Conservation (phyloP, 1,284 basidiomycete species). For the Cryptococcus deneoformans region DNA sequence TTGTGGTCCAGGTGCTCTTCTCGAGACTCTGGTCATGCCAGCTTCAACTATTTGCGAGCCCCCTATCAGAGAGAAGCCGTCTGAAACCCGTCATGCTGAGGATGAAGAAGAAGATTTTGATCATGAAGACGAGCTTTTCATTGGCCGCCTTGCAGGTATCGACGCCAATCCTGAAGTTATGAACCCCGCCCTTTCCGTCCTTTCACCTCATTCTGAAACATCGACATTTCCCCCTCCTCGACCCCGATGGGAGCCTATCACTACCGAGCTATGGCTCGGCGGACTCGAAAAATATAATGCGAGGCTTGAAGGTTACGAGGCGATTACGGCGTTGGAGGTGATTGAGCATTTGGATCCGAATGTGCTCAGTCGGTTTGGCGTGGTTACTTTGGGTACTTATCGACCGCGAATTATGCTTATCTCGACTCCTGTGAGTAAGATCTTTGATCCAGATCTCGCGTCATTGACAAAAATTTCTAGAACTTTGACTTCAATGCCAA, state of each 20-base stretch:
- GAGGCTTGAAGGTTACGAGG: constrained; percentile 69
- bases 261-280: constrained; percentile 76
- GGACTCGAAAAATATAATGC: constrained; percentile 67
- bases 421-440: constrained; percentile 65
- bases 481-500: constrained; percentile 70
- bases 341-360: constrained; percentile 81
- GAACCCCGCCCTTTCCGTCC: constrained; percentile 31
- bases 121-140: constrained; percentile 33
- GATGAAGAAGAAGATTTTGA: constrained; percentile 17
- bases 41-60: constrained; percentile 40
- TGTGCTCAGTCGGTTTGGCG: constrained; percentile 72
- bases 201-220: constrained; percentile 24
- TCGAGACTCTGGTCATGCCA: constrained; percentile 43
- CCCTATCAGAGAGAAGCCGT: constrained; percentile 9
- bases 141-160: constrained; percentile 47
- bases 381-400: constrained; percentile 77
- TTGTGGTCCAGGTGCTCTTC: constrained; percentile 44
- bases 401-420: constrained; percentile 73
- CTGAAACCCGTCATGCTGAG: constrained; percentile 19
- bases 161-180: constrained; percentile 44
- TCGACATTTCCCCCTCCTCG: constrained; percentile 14
- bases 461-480: constrained; percentile 11
- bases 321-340: constrained; percentile 84
- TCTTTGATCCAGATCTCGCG: background rate
- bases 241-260: constrained; percentile 69